A percentile compares a stretch with the other conserved stretches of the same genome.
These are phyloP conservation scores for Tubosaeta sp. DNA, from an alignment of 768 basidiomycete species.

Conservation along the genomic window DNA sequence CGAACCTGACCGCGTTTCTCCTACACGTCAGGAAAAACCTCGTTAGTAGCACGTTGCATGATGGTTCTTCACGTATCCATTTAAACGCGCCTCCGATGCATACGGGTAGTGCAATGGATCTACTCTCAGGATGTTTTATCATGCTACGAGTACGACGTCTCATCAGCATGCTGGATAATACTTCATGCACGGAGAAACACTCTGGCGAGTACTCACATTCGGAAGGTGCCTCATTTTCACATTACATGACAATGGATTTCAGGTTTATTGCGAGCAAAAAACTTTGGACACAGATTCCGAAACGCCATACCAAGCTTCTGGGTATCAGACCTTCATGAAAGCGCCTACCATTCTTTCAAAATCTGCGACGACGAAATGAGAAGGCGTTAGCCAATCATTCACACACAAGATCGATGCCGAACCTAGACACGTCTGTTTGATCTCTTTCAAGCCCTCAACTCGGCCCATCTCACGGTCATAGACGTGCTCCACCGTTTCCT, in stretches of 20 bases:
- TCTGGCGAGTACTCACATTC: neutral
- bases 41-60: neutral
- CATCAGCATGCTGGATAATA: neutral
- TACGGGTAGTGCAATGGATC: neutral
- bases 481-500: slow-evolving; percentile 17
- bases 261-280: neutral
- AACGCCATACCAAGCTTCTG: too few species aligned
- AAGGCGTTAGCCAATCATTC: neutral
- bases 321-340: slow-evolving; percentile 18
- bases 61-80: neutral
- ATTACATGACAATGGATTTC: neutral
- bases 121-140: neutral
- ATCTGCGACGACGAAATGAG: slow-evolving; percentile 6
- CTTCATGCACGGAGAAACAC: neutral
- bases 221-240: neutral
- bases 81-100: neutral
- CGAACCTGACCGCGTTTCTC: neutral
- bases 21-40: neutral
- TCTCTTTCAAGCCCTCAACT: slow-evolving; percentile 17
- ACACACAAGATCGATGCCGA: neutral
- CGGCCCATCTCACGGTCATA: slow-evolving; percentile 24
- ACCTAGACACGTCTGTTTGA: slow-evolving; percentile 23
- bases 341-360: slow-evolving; percentile 15
- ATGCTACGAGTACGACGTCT: neutral
- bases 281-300: neutral